Base-by-base conservation (phyloP, 2,329 filamentous ascomycete genomes). In the Aureobasidium sp. region DNA sequence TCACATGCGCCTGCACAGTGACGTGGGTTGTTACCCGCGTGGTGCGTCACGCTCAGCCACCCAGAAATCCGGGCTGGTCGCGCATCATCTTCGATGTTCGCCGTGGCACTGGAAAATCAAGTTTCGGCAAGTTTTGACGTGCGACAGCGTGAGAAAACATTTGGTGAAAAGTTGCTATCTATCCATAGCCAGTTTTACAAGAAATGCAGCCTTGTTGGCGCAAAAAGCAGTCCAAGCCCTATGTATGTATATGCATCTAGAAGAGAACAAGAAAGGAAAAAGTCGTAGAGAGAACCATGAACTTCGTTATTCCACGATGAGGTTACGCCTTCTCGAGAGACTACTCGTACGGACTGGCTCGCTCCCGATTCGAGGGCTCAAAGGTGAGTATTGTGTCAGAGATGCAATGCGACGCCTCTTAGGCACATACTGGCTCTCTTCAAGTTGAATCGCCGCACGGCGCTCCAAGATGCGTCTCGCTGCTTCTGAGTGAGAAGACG, bases 1-100 rank as follows among this genome's bases (percentile, higher is more conserved):
- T 70, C 71, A 73, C 52, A 71, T 70, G 58, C 53, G 45, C 41
- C 49, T 65, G 44, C 45, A 63, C 36, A 42, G 65, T 64, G 59
- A 63, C 66, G 63, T 64, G 49, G 67, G 49, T 25, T 52, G 49
- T 27, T 27, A 51, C 47, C 47, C 49, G 49, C 39, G 49, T 25
- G 65, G 39, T 68, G 64, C 47, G 64, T 57, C 53, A 49, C 57
- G 29, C 45, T 36, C 57, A 49, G 57, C 57, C 45, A 49, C 57
- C 11, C 53, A 41, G 29, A 39, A 48, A 59, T 48, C 42, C 48
- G 55, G 55, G 41, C 55, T 48, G 42, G 42, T 39, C 27, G 55
- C 55, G 34, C 55, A 48, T 41, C 31, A 59, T 48, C 34, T 48
- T 17, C 9, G 34, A 34, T 5, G 39, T 45, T n/a, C 27, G 29